Percentiles rank a stretch among this genome's conserved stretches.
Evolutionary conservation across 768 basidiomycete species (phyloP).

Genomic region (Lyophyllum semitale): DNA sequence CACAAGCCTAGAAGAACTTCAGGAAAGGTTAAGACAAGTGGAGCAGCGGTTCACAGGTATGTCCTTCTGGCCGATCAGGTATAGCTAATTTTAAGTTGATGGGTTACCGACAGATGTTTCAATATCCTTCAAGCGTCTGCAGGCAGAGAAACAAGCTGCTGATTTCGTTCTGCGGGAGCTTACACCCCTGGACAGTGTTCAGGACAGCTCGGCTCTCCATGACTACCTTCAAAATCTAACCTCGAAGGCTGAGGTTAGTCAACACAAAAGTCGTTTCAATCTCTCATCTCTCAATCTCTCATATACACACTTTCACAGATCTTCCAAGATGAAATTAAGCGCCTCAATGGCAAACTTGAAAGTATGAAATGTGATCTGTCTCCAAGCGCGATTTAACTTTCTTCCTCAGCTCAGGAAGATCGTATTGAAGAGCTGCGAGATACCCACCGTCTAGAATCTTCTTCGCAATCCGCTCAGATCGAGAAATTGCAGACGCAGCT

Average conservation of each 20-base stretch:
- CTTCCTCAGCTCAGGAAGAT: conserved; percentile 71
- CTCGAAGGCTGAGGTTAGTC: conserved; percentile 69
- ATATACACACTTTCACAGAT: conserved; percentile 41
- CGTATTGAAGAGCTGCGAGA: conserved; percentile 84
- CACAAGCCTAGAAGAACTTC: conserved; percentile 56
- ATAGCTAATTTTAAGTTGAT: conserved; percentile 2
- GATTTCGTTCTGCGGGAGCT: conserved; percentile 70
- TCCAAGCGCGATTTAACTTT: conserved; percentile 3
- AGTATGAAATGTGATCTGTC: conserved; percentile 47
- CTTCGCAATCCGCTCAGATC: conserved; percentile 78
- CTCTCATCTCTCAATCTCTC: background rate
- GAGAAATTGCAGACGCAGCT: conserved; percentile 70
- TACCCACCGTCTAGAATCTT: conserved; percentile 76
- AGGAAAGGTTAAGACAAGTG: conserved; percentile 65
- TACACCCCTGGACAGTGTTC: conserved; percentile 68
- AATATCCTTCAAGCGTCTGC: conserved; percentile 73
- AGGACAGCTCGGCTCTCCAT: conserved; percentile 66
- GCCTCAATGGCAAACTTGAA: conserved; percentile 69
- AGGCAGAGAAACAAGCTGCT: conserved; percentile 68
- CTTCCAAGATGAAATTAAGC: conserved; percentile 77
- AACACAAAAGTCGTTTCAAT: background rate
- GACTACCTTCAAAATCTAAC: conserved; percentile 71
- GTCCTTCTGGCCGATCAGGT: background rate
- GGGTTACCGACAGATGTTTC: conserved; percentile 62
- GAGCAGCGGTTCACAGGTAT: conserved; percentile 80